Percentiles rank a stretch among this genome's conserved stretches.
Conservation (phyloP, 768 basidiomycete species). For the Rhizopogon vulgaris region DNA sequence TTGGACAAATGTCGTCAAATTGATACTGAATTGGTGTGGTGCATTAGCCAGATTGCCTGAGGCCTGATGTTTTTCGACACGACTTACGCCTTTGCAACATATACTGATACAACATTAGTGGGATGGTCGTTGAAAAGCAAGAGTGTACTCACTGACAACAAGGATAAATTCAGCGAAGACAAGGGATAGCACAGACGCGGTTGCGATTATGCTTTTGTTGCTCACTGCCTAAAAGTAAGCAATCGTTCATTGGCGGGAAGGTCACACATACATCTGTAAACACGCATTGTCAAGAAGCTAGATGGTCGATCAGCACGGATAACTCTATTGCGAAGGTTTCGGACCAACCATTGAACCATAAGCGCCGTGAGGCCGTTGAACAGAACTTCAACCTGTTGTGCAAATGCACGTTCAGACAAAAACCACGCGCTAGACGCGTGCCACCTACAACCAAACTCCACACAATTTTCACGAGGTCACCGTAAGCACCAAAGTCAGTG, state of each 20-base stretch:
- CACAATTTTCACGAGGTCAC: conserved; percentile 27
- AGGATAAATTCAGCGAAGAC: conserved; percentile 33
- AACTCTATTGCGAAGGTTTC: not conserved
- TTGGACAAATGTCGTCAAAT: conserved; percentile 33
- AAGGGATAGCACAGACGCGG: conserved; percentile 25
- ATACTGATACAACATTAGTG: conserved; percentile 20
- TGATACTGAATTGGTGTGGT: conserved; percentile 27
- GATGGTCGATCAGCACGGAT: not conserved
- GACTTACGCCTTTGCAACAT: conserved; percentile 29
- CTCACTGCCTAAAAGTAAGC: conserved; percentile 33
- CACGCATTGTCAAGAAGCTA: conserved; percentile 43
- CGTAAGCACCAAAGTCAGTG: conserved; percentile 30
- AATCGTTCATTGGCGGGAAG: not conserved
- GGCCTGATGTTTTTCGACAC: not conserved
- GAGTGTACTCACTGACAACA: conserved; percentile 9
- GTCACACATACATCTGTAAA: conserved; percentile 39
- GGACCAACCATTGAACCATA: conserved; percentile 35
- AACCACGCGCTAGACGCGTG: not conserved
- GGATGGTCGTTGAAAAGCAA: not conserved
- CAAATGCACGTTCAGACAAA: conserved; percentile 3
- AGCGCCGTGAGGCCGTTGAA: conserved; percentile 45
- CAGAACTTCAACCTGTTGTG: conserved; percentile 39
- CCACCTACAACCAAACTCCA: conserved; percentile 28
- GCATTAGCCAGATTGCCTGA: conserved; percentile 4
- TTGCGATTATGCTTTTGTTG: conserved; percentile 36